Conservation (phyloP, 129 eudicot genomes). For the Heracleum sosnowskyi region DNA sequence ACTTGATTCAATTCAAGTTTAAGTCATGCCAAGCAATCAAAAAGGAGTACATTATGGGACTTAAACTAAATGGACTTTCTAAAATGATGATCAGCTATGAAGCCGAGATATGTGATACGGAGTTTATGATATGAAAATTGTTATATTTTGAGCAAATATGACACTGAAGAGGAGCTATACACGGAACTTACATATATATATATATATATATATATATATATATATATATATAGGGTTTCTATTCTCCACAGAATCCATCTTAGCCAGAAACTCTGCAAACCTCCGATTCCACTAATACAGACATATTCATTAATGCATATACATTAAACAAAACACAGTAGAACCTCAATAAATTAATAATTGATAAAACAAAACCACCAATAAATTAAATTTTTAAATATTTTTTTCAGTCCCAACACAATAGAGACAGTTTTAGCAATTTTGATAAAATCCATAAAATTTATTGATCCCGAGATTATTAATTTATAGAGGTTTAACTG, state of each 20-base stretch:
- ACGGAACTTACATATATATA: not conserved
- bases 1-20: not conserved
- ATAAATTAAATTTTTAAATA: no score
- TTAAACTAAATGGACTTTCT: not conserved
- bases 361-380: no score
- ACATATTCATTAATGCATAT: no score
- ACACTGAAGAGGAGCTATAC: not conserved
- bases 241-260: not conserved
- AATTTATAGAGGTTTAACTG: no score
- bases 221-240: not conserved
- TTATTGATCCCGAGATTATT: no score
- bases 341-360: no score
- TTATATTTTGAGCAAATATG: not conserved
- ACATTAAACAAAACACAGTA: no score
- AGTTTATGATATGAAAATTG: not conserved
- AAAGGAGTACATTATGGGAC: not conserved
- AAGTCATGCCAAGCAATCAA: not conserved
- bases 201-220: not conserved
- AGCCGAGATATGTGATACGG: not conserved
- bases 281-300: not conserved
- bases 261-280: not conserved
- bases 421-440: no score
- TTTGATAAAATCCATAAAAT: no score
- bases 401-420: no score
- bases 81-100: not conserved